Conservation (phyloP, 2,329 filamentous ascomycete genomes). For the Colletotrichum shisoi region DNA sequence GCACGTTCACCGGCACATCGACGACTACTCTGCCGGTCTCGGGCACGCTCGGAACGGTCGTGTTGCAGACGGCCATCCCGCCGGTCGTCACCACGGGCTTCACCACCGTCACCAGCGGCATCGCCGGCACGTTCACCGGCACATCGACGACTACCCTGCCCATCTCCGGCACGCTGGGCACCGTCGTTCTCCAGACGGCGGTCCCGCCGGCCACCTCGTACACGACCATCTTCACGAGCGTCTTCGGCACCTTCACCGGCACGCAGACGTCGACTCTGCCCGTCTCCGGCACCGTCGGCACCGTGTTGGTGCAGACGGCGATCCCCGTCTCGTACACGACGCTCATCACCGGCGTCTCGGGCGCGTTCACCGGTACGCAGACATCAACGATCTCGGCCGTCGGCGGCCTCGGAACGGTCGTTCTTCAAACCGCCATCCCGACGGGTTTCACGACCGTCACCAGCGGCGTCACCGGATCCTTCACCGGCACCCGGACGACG, state of each 20-base stretch:
- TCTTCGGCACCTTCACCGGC: slow-evolving; percentile 9
- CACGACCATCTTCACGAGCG: neutral
- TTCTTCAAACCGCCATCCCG: slow-evolving; percentile 22
- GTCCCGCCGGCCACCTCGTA: slow-evolving; percentile 7
- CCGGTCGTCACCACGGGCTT: neutral
- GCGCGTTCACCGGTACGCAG: slow-evolving; percentile 18
- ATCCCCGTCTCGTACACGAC: slow-evolving; percentile 28
- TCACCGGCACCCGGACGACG: slow-evolving; percentile 14
- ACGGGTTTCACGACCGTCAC: slow-evolving; percentile 20
- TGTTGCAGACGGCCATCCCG: slow-evolving; percentile 7
- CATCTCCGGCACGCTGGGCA: neutral
- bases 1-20: slow-evolving; percentile 11
- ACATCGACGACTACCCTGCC: neutral
- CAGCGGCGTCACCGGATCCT: slow-evolving; percentile 14
- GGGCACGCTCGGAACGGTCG: slow-evolving; percentile 3
- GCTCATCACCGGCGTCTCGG: slow-evolving; percentile 7
- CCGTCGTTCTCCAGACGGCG: slow-evolving; percentile 13
- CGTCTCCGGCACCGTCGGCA: slow-evolving; percentile 5
- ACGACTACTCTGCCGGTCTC: neutral
- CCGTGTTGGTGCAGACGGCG: slow-evolving; percentile 13
- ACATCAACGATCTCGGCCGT: slow-evolving; percentile 12
- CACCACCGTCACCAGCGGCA: neutral
- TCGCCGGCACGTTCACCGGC: neutral
- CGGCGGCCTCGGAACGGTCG: slow-evolving; percentile 10
- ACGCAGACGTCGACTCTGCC: slow-evolving; percentile 5